These are phyloP conservation scores for Ilex paraguariensis DNA, from an alignment of 305 asterid species.

Conservation along the genomic window DNA sequence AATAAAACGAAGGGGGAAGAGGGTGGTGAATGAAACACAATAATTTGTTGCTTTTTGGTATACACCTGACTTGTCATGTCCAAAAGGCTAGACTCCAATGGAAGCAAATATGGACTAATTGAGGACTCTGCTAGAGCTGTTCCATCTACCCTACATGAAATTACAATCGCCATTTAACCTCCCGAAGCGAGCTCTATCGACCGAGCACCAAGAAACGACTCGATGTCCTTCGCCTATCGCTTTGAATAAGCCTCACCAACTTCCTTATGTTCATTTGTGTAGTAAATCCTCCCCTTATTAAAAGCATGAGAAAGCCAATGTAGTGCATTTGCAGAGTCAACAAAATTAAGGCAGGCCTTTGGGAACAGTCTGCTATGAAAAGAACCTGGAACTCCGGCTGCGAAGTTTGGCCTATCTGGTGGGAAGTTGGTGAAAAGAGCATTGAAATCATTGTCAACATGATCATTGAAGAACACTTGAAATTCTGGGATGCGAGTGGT, in stretches of 20 bases:
- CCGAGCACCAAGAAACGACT: background rate
- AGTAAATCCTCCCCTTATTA: background rate
- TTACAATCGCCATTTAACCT: background rate
- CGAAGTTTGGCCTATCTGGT: background rate
- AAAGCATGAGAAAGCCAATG: background rate
- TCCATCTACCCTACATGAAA: too few species aligned
- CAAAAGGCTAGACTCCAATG: too few species aligned
- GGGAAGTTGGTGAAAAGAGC: background rate
- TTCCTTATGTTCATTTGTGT: background rate
- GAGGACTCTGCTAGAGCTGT: too few species aligned
- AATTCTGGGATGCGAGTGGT: background rate
- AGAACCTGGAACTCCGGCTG: constrained; percentile 1
- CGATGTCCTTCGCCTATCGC: background rate
- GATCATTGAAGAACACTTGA: constrained; percentile 1
- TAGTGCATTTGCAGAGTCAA: background rate
- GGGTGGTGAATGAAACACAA: too few species aligned
- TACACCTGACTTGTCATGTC: too few species aligned
- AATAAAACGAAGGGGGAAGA: too few species aligned
- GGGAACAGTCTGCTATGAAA: background rate
- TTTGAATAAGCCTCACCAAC: background rate
- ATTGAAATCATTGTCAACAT: background rate
- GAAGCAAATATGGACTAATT: too few species aligned
- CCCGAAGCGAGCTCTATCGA: background rate
- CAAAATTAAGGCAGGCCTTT: background rate
- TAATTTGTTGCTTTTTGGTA: too few species aligned